Evolutionary conservation across 441 rosid genomes (phyloP), one percentile per base, ranked within the genome.

Genomic region (Biscutella laevigata): DNA sequence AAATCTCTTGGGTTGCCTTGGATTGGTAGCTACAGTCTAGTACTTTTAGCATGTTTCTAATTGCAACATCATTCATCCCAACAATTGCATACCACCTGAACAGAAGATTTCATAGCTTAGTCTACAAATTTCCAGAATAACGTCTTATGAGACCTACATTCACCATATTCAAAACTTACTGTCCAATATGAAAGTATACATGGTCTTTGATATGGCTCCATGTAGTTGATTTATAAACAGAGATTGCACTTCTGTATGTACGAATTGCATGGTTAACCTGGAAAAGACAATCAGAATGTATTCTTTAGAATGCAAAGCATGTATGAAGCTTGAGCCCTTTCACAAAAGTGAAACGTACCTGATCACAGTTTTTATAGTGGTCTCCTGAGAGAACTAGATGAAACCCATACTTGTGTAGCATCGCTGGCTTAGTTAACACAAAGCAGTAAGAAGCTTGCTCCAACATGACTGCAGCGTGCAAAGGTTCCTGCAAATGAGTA

Each of bases 381-480:
- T 89, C 96, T 14, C 99, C 99, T 45, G 99, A 83, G 72, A 94
- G 97, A 72, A 94, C 84, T 62, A 89, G 86, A 83, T 89, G 97
- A 77, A 89, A 89, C 45, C 99, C 99, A 77, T 83, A 89, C 74
- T 89, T 94, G 74, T 88, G 86, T 63, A 89, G 61, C 99, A 94
- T 89, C 45, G 89, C 74, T 49, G 96, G 99, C 71, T 74, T 76
- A 37, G 95, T 81, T 57, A 86, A 73, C 76, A 94, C 70, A 74
- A 81, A 94, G 75, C 99, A 94, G 68, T 89, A 89, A 54, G 99
- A 86, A 70, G 96, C 95, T 80, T 94, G 99, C 88, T 94, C 99
- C 47, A 89, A 85, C 97, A 94, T 84, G 44, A 94, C 95, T 62
- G 99, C 99, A 12, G 95, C 81, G 77, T 86, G 87, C 68, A 89